phyloP scores from a whole-genome alignment of 345 rosid genomes.

The Lepidium sativum region DNA sequence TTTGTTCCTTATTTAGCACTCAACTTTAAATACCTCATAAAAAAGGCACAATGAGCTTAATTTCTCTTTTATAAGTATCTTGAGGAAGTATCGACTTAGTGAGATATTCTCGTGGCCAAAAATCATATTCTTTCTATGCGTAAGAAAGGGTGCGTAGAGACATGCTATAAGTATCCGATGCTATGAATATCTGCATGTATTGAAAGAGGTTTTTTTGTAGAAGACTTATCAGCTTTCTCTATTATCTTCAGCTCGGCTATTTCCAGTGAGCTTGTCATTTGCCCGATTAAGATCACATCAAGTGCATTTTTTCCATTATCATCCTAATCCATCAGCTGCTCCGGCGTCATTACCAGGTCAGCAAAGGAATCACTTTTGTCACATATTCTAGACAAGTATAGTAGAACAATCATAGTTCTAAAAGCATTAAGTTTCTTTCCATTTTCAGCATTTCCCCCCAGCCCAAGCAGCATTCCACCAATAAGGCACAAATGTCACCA shows the following conservation, averaged over 20 bases:
- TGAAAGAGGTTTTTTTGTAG: neutral
- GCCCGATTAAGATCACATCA: constrained; percentile 29
- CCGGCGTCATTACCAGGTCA: constrained; percentile 41
- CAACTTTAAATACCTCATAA: neutral
- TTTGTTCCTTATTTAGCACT: constrained; percentile 1
- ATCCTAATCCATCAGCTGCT: constrained; percentile 33
- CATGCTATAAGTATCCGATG: neutral
- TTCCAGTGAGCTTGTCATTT: constrained; percentile 36
- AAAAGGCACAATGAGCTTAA: neutral
- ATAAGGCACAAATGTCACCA: constrained; percentile 42
- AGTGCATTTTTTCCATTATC: constrained; percentile 29
- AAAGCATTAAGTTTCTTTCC: constrained; percentile 10
- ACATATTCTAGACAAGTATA: neutral
- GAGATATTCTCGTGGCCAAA: too few species aligned
- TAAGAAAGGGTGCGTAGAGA: neutral
- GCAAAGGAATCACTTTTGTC: constrained; percentile 30
- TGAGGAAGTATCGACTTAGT: too few species aligned
- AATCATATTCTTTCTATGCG: neutral
- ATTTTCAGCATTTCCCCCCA: constrained; percentile 35
- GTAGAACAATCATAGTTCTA: neutral
- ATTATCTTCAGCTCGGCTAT: constrained; percentile 42
- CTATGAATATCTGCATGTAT: neutral
- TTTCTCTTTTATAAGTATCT: too few species aligned
- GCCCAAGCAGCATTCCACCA: constrained; percentile 30
- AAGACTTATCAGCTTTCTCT: constrained; percentile 16